phyloP scores from a whole-genome alignment of 192 early-diverging fungal species.

The Coemansia sp. region DNA sequence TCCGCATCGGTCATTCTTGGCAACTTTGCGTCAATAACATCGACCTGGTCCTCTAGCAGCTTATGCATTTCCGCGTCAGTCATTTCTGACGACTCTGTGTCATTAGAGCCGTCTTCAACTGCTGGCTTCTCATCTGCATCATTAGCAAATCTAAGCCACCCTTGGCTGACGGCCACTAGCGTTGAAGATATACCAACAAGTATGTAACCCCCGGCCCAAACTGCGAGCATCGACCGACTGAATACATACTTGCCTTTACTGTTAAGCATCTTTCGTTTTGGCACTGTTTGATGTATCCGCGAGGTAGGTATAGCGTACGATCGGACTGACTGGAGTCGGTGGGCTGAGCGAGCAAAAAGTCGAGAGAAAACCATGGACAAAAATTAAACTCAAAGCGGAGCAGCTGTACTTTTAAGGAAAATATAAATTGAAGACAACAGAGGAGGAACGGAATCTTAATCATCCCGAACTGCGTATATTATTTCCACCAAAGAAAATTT shows the following conservation, averaged over 20 bases:
- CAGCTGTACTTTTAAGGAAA: background rate
- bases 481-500: background rate
- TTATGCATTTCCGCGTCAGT: background rate
- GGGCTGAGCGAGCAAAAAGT: background rate
- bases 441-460: background rate
- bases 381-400: background rate
- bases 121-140: background rate
- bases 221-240: slow-evolving; percentile 44
- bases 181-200: slow-evolving; percentile 36
- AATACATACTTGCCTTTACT: slow-evolving; percentile 30
- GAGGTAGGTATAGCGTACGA: slow-evolving; percentile 38
- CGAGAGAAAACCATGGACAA: background rate
- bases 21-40: background rate
- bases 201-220: slow-evolving; percentile 52
- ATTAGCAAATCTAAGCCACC: slow-evolving; percentile 37
- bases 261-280: slow-evolving; percentile 6
- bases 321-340: slow-evolving; percentile 12
- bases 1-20: slow-evolving; percentile 11
- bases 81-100: background rate
- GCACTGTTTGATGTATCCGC: slow-evolving; percentile 11
- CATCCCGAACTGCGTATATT: background rate
- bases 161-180: slow-evolving; percentile 38
- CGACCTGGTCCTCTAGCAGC: background rate
- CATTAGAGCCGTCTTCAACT: background rate
- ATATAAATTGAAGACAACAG: background rate